Evolutionary conservation across 768 basidiomycete genomes (phyloP), one percentile per base, ranked within the genome.

Genomic region (Coprinellus aureogranulatus): DNA sequence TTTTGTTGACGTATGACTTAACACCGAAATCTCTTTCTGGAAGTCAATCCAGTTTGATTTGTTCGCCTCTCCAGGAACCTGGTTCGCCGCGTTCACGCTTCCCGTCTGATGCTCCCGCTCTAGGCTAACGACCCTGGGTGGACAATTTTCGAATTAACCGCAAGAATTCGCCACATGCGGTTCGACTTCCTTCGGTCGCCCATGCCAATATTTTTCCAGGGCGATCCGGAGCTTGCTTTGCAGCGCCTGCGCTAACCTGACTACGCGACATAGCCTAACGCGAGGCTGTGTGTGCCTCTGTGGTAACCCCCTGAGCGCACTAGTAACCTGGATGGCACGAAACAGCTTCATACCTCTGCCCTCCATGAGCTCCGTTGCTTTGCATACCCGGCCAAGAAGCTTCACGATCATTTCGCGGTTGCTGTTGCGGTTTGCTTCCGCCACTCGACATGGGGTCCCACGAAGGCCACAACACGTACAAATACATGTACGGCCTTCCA

Each of bases 1-100:
- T 58, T n/a, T 61, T 67, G 69, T 77, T 77, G 76, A 77, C 75
- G 75, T 77, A 74, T 75, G 75, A 76, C 75, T 71, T 73, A 72
- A 75, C 70, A 72, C 74, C 74, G 66, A 67, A 67, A 57, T 61
- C 62, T 59, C 64, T 61, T 64, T 69, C 67, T 64, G 59, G 67
- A 72, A 75, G 70, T 64, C 70, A 73, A 22, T 64, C 72, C 74
- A 74, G 70, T 72, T 74, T 22, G 27, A 49, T n/a, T 49, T 57
- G 55, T 40, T 51, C 72, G 77, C 75, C 72, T 65, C 68, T 68
- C 60, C 69, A 65, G 60, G 64, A 72, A 78, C 76, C 74, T 75
- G 73, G 75, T 70, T 76, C 73, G 74, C 71, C 68, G 70, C 70
- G 72, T 70, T 69, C 72, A 72, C 75, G 72, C 72, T 44, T 25